Conservation (phyloP, 2,329 filamentous ascomycete species). For the Pseudocercospora fuligena region DNA sequence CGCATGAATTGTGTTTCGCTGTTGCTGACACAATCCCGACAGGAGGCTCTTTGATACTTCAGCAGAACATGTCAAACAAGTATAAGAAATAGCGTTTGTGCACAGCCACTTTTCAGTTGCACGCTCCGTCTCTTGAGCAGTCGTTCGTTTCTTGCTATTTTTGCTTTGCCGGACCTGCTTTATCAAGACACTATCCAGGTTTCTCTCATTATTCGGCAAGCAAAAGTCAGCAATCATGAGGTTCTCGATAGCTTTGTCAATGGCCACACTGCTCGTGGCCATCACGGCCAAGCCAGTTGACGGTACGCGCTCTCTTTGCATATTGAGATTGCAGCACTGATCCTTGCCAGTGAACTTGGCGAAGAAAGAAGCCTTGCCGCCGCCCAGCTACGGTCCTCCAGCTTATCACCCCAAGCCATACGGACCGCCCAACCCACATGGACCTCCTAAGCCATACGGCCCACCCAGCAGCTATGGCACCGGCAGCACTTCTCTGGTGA, state of each 20-base stretch:
- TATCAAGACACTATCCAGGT: not conserved
- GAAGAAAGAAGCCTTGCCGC: not conserved
- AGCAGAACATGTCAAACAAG: not conserved
- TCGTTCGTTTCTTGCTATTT: not conserved
- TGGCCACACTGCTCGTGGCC: not conserved
- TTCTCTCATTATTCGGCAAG: not conserved
- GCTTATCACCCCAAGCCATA: constrained; percentile 14
- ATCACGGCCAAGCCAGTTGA: constrained; percentile 5
- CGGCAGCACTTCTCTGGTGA: constrained; percentile 1
- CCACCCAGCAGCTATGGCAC: constrained; percentile 9
- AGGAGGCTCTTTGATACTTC: not conserved
- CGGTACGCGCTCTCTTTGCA: not conserved
- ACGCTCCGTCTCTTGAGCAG: not conserved
- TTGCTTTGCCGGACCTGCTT: not conserved
- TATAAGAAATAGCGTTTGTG: constrained; percentile 1
- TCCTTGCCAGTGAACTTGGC: not conserved
- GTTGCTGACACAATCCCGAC: constrained; percentile 3
- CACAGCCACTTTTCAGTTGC: not conserved
- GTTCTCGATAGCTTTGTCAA: not conserved
- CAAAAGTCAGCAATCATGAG: constrained; percentile 14
- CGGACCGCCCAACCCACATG: constrained; percentile 13
- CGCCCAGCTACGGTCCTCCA: constrained; percentile 13
- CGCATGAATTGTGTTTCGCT: constrained; percentile 5
- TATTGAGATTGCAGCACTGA: not conserved
- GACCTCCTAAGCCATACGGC: constrained; percentile 5